Base-by-base conservation (phyloP, 192 early-diverging fungal genomes). In the Backusella parvicylindrica region DNA sequence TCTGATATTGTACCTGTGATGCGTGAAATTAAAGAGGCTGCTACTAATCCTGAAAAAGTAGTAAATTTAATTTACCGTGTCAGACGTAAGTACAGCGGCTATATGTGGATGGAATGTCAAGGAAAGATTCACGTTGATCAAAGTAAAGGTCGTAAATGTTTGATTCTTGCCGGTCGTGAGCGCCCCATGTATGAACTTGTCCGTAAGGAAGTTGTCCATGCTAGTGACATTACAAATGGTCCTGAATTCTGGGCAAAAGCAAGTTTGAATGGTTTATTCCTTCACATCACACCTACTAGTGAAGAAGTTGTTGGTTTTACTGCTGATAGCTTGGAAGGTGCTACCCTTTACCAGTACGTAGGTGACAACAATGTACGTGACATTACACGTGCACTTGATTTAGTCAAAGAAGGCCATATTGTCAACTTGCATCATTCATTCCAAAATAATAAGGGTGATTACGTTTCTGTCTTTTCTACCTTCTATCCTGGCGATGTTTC, bases 111-210 rank as follows among this genome's bases (percentile, higher is more conserved):
- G 78, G 91, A 92, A 73, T 81, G 87, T n/a, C 79, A 78, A 56
- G 91, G 91, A 11, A 89, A 89, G 74, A 82, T 90, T 65, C 75
- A 89, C 80, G 79, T 88, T 66, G 85, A 90, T 65, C 85, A 88
- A 73, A 86, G 87, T 40, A 91, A 90, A 65, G 85, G 89, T 73
- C 88, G 86, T 33, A 89, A 89, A 73, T 91, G 90, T 76, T 83
- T 90, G 49, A 85, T 92, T 53, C 41, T 92, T 38, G 81, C 86
- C 3, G 90, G 86, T 33, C 85, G 91, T 28, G 86, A 88, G 73
- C 72, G 81, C 30, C 73, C 77, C 1, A 80, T 90, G 38, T 79
- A 78, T 63, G 56, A 70, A 11, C 71, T 90, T 9, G 47, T 69
- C 16, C 71, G 77, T 50, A 64, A 73, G 11, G 60, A 73, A 16